Base-by-base conservation (phyloP, 768 basidiomycete genomes). In the Rhodotorula graminis region DNA sequence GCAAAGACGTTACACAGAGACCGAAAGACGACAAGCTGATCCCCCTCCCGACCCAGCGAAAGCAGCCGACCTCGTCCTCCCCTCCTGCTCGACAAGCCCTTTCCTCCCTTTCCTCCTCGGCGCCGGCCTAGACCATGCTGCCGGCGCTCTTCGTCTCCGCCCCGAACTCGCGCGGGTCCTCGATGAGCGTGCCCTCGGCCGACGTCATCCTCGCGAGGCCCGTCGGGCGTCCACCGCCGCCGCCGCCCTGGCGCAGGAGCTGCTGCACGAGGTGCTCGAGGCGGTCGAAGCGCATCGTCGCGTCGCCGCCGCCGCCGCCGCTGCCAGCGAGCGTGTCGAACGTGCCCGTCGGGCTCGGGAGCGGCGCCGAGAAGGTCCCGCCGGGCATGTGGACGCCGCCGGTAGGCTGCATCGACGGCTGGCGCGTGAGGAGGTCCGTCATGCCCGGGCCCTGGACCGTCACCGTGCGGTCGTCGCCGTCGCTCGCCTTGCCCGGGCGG, bases 401-500 rank as follows among this genome's bases (percentile, higher is more conserved):
- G n/a, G 53, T 15, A 12, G 27, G 10, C n/a, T 15, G 14, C n/a
- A 55, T 5, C 53, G 53, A 55, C 27, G 53, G 53, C 53, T 29
- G 27, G n/a, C 53, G 53, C 60, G 60, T 61, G 23, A 68, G 25
- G 27, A 55, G 61, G 44, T 61, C 67, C 27, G 29, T 21, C 9
- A 67, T n/a, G 31, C 65, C 65, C 15, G 66, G 59, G 19, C 66
- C 66, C 29, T 67, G 66, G 42, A 67, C 59, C 19, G 23, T 33
- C 8, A 21, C 58, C 14, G 16, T 27, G 29, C 46, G 56, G 19
- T 6, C 57, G 31, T 47, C 14, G 27, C 25, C 44, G 40, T 4
- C 57, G 27, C 27, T 27, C 12, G 31, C 47, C 33, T 21, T 14
- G 10, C 25, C 23, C 50, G 23, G 6, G 11, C 27, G 7, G 37